These are phyloP conservation scores for Monosporascus sp. DNA, from an alignment of 2,329 filamentous ascomycete genomes.

Conservation along the genomic window DNA sequence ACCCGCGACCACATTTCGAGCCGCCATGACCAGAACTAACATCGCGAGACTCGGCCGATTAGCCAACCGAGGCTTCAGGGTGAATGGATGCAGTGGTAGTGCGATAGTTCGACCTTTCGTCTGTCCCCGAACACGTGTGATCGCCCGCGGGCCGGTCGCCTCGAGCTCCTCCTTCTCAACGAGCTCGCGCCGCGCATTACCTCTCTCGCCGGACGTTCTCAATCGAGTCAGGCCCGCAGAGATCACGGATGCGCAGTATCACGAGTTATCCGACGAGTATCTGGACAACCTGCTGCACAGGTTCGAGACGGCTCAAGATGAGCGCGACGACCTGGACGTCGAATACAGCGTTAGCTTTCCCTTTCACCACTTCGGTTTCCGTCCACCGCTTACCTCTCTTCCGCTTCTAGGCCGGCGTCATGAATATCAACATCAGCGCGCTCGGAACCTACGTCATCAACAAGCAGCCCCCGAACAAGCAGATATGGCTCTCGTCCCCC, in stretches of 20 bases:
- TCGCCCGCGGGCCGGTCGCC: constrained; percentile 1
- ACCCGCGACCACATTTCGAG: background rate
- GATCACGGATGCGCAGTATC: constrained; percentile 67
- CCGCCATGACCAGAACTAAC: constrained; percentile 26
- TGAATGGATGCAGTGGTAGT: constrained; percentile 4
- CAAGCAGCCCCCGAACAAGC: constrained; percentile 97
- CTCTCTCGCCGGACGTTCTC: constrained; percentile 31
- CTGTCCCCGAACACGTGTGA: constrained; percentile 12
- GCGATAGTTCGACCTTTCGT: constrained; percentile 14
- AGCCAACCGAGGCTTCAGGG: constrained; percentile 27
- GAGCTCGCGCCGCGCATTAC: constrained; percentile 34
- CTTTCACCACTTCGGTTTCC: constrained; percentile 11
- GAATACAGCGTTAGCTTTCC: constrained; percentile 70
- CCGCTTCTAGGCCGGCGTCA: constrained; percentile 67
- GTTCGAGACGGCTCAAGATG: constrained; percentile 73
- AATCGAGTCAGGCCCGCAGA: constrained; percentile 46
- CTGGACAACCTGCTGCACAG: constrained; percentile 53
- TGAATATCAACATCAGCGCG: constrained; percentile 66
- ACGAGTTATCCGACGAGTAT: constrained; percentile 71
- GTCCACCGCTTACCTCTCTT: background rate
- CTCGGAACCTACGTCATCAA: constrained; percentile 89
- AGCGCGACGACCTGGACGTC: constrained; percentile 71
- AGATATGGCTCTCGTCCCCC: constrained; percentile 93
- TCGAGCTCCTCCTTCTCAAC: constrained; percentile 21
- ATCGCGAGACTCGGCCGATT: constrained; percentile 34